Evolutionary conservation across 2,329 filamentous ascomycete genomes (phyloP).

Genomic region (Pseudogymnoascus sp.): DNA sequence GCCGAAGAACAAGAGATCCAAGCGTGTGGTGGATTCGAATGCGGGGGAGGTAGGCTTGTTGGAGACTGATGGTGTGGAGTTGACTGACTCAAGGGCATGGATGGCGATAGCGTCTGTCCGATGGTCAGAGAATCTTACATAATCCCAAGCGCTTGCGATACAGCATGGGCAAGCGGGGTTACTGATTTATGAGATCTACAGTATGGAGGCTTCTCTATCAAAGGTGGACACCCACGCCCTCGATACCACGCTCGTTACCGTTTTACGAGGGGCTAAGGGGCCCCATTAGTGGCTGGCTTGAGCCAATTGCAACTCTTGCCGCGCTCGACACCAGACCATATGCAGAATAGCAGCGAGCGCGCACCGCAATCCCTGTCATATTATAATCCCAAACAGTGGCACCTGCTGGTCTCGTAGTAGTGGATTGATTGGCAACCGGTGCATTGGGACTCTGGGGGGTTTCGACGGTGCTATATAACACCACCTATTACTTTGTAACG

Average conservation of each 20-base stretch:
- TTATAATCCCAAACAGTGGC: background rate
- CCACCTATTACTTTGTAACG: background rate
- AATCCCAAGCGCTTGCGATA: background rate
- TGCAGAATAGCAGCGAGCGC: background rate
- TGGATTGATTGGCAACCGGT: background rate
- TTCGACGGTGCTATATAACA: background rate
- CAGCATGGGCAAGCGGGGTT: background rate
- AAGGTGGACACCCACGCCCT: background rate
- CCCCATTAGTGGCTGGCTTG: background rate
- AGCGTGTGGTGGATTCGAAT: background rate
- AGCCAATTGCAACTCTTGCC: background rate
- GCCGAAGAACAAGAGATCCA: conserved; percentile 3
- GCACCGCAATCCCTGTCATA: background rate
- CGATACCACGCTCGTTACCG: background rate
- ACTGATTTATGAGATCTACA: background rate
- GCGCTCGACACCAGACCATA: background rate
- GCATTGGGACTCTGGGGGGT: background rate
- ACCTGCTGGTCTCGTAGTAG: background rate
- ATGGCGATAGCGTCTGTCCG: background rate
- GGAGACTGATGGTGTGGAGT: conserved; percentile 30
- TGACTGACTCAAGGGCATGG: conserved; percentile 26
- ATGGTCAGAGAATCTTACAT: background rate
- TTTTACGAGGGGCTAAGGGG: background rate
- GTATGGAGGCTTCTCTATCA: background rate
- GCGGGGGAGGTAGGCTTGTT: background rate